Evolutionary conservation across 1,139 yeast genomes (phyloP).

Genomic region (Yarrowia galli): DNA sequence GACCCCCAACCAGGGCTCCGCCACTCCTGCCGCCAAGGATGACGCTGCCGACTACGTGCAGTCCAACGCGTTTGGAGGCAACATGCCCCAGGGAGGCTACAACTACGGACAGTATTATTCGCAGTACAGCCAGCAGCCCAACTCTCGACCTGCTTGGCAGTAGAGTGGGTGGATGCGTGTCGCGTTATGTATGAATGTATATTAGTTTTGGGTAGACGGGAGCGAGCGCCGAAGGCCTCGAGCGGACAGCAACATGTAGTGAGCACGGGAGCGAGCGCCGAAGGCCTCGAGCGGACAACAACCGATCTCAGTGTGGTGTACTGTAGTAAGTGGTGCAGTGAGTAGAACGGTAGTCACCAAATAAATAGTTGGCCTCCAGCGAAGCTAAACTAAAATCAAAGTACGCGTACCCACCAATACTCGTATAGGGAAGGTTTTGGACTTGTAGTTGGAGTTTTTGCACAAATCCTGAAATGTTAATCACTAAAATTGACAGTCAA

Average conservation of each 20-base stretch:
- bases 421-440: no score
- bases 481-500: no score
- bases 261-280: neutral
- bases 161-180: conserved; percentile 1
- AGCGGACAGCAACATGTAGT: neutral
- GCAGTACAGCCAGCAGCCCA: conserved; percentile 38
- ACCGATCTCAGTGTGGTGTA: no score
- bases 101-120: conserved; percentile 39
- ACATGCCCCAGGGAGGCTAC: conserved; percentile 38
- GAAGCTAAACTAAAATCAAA: no score
- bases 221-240: neutral
- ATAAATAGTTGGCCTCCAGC: no score
- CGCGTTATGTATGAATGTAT: conserved; percentile 21
- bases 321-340: no score
- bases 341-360: no score
- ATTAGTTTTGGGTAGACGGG: conserved; percentile 20
- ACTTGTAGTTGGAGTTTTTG: no score
- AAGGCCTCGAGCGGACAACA: neutral
- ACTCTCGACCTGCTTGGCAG: conserved; percentile 37
- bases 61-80: conserved; percentile 25
- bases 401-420: no score
- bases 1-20: conserved; percentile 13
- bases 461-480: no score
- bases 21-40: conserved; percentile 30
- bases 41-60: conserved; percentile 11